Base-by-base conservation (phyloP, 148 eudicot genomes). In the Cornus florida region DNA sequence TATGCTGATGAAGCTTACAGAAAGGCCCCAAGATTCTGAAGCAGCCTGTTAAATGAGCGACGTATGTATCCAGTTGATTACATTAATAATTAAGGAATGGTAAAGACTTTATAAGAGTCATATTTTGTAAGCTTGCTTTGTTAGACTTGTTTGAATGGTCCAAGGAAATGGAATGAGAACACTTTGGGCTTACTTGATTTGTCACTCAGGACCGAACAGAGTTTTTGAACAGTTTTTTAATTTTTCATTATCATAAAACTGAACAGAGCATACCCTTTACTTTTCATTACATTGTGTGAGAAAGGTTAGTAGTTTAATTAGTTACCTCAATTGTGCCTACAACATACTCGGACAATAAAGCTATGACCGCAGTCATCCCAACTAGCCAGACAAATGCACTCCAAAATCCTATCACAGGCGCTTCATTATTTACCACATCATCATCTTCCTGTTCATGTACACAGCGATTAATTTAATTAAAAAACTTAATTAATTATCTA, bases 251-350 rank as follows among this genome's bases (percentile, higher is more conserved):
- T 28, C 28, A 28, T 28, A 28, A 28, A 28, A 28, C 28, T 28
- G 28, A 28, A 28, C 28, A 28, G 1, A 28, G 28, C 28, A 28
- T 28, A 28, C 28, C 28, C 28, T 28, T 28, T 28, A 28, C 1
- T 28, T 28, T 28, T 28, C 28, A 28, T 28, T 28, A 35, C 5
- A 35, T 35, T 2, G 3, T 35, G 38, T 35, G 38, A 35, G 38
- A 53, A 53, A 14, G 59, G 5, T 53, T 53, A 12, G 59, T 53
- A 16, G 48, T 43, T 39, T 39, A 43, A 4, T 43, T 43, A 43
- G 48, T 43, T 80, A 95, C 98, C 97, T 95, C 97, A 72, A 95
- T 95, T 50, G 98, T 93, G 59, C 88, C 97, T 32, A 95, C 98
- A 13, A 95, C 87, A 50, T 85, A 95, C 77, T 95, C 98, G 6